Conservation (phyloP, 78 protist genomes). For the Dictyostelium purpureum region DNA sequence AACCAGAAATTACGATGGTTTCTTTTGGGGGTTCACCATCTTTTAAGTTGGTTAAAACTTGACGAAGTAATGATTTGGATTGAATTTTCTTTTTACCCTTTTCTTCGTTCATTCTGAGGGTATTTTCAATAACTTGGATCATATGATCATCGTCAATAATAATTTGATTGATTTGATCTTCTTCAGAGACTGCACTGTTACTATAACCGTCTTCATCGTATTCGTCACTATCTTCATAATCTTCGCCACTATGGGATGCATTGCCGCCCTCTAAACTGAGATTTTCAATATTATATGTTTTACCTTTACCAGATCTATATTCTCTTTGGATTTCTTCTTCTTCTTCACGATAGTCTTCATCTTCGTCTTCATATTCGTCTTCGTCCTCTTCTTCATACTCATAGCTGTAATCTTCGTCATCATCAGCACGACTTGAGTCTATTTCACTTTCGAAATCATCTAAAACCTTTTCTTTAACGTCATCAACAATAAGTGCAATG, state of each 20-base stretch:
- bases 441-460: constrained; percentile 12
- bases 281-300: constrained; percentile 1
- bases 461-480: constrained; percentile 8
- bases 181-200: constrained; percentile 13
- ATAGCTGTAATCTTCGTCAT: constrained; percentile 29
- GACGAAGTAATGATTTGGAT: constrained; percentile 10
- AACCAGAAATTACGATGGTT: background rate
- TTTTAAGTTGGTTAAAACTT: constrained; percentile 29
- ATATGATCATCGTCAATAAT: constrained; percentile 45
- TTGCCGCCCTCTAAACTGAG: background rate
- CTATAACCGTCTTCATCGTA: background rate
- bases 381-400: constrained; percentile 9
- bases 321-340: constrained; percentile 1
- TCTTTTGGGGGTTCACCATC: constrained; percentile 57
- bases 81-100: constrained; percentile 54
- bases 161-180: background rate
- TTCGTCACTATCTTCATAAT: constrained; percentile 5
- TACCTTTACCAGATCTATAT: background rate
- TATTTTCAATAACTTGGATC: constrained; percentile 22
- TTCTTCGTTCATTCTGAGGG: background rate
- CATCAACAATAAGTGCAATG: constrained; percentile 59
- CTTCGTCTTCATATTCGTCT: constrained; percentile 3
- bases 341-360: background rate
- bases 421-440: background rate
- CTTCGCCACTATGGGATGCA: background rate